phyloP scores from a whole-genome alignment of 2,329 filamentous ascomycete species.

The Cercospora sp. region DNA sequence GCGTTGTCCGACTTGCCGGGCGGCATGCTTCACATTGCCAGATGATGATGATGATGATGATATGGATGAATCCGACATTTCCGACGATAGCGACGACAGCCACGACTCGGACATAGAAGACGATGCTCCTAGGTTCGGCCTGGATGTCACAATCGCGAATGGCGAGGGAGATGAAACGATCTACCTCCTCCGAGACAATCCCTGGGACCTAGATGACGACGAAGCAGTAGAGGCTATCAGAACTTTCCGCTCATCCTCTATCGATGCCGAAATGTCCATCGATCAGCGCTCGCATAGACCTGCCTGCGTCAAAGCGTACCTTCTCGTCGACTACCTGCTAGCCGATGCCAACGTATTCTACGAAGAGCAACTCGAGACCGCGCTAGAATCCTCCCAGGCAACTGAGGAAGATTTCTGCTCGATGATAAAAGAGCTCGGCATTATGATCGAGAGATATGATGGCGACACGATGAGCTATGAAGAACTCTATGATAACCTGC shows the following conservation, averaged over 20 bases:
- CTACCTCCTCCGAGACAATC: too few species aligned
- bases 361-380: background rate
- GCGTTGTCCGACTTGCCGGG: too few species aligned
- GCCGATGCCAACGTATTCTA: background rate
- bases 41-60: too few species aligned
- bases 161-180: too few species aligned
- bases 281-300: background rate
- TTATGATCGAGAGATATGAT: too few species aligned
- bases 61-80: too few species aligned
- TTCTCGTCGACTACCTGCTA: background rate
- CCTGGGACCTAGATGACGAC: background rate
- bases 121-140: too few species aligned
- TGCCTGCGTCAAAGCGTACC: background rate
- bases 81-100: too few species aligned
- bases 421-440: background rate
- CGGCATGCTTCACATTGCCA: too few species aligned
- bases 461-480: background rate
- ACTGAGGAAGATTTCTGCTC: background rate
- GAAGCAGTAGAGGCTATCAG: background rate
- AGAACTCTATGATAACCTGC: background rate
- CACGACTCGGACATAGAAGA: too few species aligned
- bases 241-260: background rate
- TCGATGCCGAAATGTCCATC: background rate
- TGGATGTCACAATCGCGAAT: too few species aligned
- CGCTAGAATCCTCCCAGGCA: background rate